Base-by-base conservation (phyloP, 768 basidiomycete species). In the Xerocomus potaroensis region DNA sequence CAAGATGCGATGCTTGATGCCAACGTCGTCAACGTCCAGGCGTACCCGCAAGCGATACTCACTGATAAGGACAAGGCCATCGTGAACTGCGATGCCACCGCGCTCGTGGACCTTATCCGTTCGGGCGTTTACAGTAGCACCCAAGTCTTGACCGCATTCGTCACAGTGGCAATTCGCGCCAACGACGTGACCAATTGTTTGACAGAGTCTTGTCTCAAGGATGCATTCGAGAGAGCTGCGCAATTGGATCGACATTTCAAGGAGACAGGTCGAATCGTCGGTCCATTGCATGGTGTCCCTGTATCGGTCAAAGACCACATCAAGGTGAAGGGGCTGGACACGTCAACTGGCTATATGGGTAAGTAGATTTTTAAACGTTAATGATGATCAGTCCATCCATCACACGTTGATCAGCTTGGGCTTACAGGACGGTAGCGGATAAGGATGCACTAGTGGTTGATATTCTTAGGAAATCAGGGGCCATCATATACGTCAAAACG, bases 141-240 rank as follows among this genome's bases (percentile, higher is more conserved):
- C 31, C 45, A 66, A 27, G 60, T 60, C 27, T 49, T 66, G 41
- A 53, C 26, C 19, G 64, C 66, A 48, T 41, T 51, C n/a, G 54
- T 64, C 50, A 61, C 45, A 23, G 60, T 54, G 30, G 62, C 65
- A 1, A 43, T 62, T 42, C 56, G 55, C 6, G 54, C 65, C n/a
- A 67, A 66, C 41, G 54, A 66, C 27, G 47, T 58, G 44, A 75
- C 75, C 6, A 77, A 77, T 51, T 81, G 79, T 55, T 60, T 81
- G 18, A 77, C 78, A 14, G 80, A 83, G 49, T 75, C 82, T 40
- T 80, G 79, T 50, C 68, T 80, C 49, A 72, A 77, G 18, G 69
- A 75, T n/a, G 77, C 72, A 4, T 61, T 79, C 34, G 50, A 60
- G 42, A 66, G 72, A 33, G 81, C 82, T 4, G 63, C 55, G 40